phyloP scores from a whole-genome alignment of 1,139 yeast species.

The Suhomyces bribrorum region DNA sequence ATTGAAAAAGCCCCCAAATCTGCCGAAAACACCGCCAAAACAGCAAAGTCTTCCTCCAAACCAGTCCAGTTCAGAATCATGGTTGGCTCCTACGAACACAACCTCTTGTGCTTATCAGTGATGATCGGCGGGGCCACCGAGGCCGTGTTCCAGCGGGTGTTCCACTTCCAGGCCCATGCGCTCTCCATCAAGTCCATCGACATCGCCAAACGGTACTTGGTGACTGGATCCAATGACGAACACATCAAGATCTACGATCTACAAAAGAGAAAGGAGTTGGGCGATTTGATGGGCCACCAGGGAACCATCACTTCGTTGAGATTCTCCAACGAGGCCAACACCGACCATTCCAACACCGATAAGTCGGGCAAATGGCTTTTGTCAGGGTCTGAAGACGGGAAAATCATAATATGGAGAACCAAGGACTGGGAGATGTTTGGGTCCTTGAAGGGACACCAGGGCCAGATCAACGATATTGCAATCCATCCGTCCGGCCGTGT shows the following conservation, averaged over 20 bases:
- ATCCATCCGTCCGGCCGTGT: conserved; percentile 93
- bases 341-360: conserved; percentile 21
- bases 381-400: conserved; percentile 90
- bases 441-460: conserved; percentile 81
- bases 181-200: conserved; percentile 85
- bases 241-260: conserved; percentile 92
- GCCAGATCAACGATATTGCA: conserved; percentile 75
- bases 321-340: conserved; percentile 56
- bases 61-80: conserved; percentile 64
- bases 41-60: neutral
- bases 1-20: neutral
- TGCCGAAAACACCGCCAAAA: neutral
- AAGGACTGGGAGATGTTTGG: conserved; percentile 97
- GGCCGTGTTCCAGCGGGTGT: conserved; percentile 85
- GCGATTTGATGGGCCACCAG: conserved; percentile 84
- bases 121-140: conserved; percentile 41
- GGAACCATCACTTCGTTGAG: conserved; percentile 81
- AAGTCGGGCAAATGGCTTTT: conserved; percentile 81
- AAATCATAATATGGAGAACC: conserved; percentile 88
- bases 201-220: conserved; percentile 79
- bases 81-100: conserved; percentile 96
- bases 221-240: conserved; percentile 95
- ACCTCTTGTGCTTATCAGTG: conserved; percentile 78
- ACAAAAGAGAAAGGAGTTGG: conserved; percentile 91
- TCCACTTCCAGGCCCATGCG: conserved; percentile 94